These are phyloP conservation scores for Sugiyamaella neomexicana DNA, from an alignment of 1,139 yeast genomes.

Conservation along the genomic window DNA sequence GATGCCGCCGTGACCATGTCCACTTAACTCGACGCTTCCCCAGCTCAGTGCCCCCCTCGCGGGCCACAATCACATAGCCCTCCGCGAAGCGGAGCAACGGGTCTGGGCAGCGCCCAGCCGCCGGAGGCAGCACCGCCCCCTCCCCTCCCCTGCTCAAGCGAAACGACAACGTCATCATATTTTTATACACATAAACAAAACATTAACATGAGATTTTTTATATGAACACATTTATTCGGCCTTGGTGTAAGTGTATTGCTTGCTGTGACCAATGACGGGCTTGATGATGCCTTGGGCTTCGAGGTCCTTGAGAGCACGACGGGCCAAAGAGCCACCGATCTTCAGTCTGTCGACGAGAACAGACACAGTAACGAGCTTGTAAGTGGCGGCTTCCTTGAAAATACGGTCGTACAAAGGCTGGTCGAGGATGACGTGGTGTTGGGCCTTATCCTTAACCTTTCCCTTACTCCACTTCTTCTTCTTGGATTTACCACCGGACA, in stretches of 20 bases:
- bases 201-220: neutral
- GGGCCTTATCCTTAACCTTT: slow-evolving; percentile 99
- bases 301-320: slow-evolving; percentile 95
- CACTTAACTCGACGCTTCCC: neutral
- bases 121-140: neutral
- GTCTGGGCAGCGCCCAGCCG: neutral
- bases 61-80: neutral
- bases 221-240: slow-evolving; percentile 8
- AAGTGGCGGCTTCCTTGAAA: slow-evolving; percentile 98
- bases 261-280: slow-evolving; percentile 93
- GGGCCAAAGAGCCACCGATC: slow-evolving; percentile 98
- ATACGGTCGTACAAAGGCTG: slow-evolving; percentile 99
- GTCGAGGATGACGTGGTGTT: slow-evolving; percentile 95
- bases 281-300: slow-evolving; percentile 94
- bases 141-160: neutral
- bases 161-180: slow-evolving; percentile 4
- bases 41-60: neutral
- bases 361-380: slow-evolving; percentile 97
- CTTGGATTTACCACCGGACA: slow-evolving; percentile 99
- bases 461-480: slow-evolving; percentile 99
- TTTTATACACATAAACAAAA: slow-evolving; percentile 10
- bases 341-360: slow-evolving; percentile 98
- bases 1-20: too few species aligned
- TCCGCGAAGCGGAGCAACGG: neutral
- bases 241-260: slow-evolving; percentile 82